Evolutionary conservation across 2,329 filamentous ascomycete genomes (phyloP).

Genomic region (Hypocreales sp.): DNA sequence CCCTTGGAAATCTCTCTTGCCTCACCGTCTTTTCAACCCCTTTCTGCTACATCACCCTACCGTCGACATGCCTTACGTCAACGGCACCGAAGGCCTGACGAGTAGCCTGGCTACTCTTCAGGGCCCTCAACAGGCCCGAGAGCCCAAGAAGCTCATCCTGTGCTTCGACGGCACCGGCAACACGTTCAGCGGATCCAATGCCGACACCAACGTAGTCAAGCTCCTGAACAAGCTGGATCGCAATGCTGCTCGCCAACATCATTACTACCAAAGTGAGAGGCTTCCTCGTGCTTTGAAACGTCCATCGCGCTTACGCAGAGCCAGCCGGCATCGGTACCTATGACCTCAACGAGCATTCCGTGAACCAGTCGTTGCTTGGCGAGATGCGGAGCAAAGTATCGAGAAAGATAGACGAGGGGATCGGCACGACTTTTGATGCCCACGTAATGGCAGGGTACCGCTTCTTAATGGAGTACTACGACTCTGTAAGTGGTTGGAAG

Average conservation of each 20-base stretch:
- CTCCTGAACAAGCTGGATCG: conserved; percentile 30
- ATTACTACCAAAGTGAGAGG: conserved; percentile 31
- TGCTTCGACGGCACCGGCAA: conserved; percentile 35
- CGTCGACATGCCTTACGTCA: too few species aligned
- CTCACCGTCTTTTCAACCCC: too few species aligned
- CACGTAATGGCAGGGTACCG: conserved; percentile 37
- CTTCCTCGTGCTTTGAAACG: too few species aligned
- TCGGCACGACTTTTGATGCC: conserved; percentile 30
- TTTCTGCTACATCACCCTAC: too few species aligned
- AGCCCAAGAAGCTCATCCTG: conserved; percentile 25
- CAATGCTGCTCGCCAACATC: conserved; percentile 24
- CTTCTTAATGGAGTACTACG: conserved; percentile 39
- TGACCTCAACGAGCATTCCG: conserved; percentile 24
- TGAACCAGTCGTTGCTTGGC: conserved; percentile 20
- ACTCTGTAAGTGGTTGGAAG: conserved; percentile 15
- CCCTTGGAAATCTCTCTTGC: too few species aligned
- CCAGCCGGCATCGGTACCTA: conserved; percentile 35
- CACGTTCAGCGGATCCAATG: conserved; percentile 26
- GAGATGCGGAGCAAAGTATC: conserved; percentile 19
- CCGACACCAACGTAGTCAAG: conserved; percentile 39
- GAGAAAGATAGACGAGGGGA: conserved; percentile 24
- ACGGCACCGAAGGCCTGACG: too few species aligned
- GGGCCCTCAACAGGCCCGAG: conserved; percentile 1
- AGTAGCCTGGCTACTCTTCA: not conserved
- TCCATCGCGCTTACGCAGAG: too few species aligned